Evolutionary conservation across 768 basidiomycete genomes (phyloP).

Genomic region (Pleurotus tuber-regium): DNA sequence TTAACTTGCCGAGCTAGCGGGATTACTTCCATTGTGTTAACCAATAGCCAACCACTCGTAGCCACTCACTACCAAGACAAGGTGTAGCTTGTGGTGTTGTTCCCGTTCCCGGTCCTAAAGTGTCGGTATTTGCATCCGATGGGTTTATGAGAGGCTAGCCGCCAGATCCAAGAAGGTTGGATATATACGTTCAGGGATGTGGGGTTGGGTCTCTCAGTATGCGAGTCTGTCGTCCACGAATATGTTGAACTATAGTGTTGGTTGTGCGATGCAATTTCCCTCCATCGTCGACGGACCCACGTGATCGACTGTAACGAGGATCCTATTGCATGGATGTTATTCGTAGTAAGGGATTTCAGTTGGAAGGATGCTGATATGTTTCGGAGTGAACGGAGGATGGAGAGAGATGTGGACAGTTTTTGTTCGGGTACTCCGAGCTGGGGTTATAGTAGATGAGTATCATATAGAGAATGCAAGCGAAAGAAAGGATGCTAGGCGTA

Average conservation of each 20-base stretch:
- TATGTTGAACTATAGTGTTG: neutral
- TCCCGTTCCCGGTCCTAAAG: no score
- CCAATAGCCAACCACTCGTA: no score
- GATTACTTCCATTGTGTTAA: no score
- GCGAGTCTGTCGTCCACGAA: slow-evolving; percentile 1
- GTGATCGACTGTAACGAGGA: neutral
- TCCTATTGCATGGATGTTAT: no score
- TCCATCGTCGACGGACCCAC: slow-evolving; percentile 5
- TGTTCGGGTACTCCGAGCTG: slow-evolving; percentile 3
- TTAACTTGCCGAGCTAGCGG: no score
- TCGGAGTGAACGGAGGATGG: slow-evolving; percentile 4
- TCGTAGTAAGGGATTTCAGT: no score
- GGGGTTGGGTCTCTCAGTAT: neutral
- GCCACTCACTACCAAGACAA: no score
- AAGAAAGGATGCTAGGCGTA: neutral
- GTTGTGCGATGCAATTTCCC: slow-evolving; percentile 3
- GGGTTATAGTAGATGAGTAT: no score
- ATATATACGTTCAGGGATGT: slow-evolving; percentile 5
- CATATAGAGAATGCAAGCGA: neutral
- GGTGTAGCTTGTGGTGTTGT: no score
- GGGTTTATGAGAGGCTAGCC: no score
- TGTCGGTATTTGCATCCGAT: no score
- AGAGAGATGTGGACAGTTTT: slow-evolving; percentile 3
- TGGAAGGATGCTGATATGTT: slow-evolving; percentile 4
- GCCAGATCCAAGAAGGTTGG: no score